phyloP scores from a whole-genome alignment of 2,329 filamentous ascomycete genomes.

The Sarocladium kiliense region DNA sequence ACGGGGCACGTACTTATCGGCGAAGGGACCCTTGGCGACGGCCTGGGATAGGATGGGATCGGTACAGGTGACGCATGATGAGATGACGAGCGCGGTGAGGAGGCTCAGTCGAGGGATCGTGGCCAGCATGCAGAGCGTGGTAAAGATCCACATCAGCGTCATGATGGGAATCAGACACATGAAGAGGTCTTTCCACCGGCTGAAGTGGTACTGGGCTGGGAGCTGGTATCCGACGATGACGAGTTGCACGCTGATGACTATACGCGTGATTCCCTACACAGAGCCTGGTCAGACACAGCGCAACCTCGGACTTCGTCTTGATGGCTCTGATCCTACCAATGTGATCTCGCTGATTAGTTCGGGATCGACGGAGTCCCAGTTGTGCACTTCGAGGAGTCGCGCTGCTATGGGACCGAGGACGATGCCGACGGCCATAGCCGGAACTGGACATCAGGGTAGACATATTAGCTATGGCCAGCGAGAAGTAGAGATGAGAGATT shows the following conservation, averaged over 20 bases:
- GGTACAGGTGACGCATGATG: slow-evolving; percentile 56
- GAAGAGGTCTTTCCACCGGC: slow-evolving; percentile 46
- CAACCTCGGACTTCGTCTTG: neutral
- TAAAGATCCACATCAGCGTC: slow-evolving; percentile 58
- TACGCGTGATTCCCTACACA: slow-evolving; percentile 39
- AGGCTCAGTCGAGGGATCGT: slow-evolving; percentile 50
- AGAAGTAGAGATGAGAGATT: neutral
- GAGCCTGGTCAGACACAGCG: neutral
- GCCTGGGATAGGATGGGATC: slow-evolving; percentile 59
- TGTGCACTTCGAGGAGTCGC: slow-evolving; percentile 42
- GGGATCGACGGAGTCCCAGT: slow-evolving; percentile 30
- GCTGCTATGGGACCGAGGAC: slow-evolving; percentile 48
- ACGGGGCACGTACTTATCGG: slow-evolving; percentile 55
- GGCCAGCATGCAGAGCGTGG: slow-evolving; percentile 49
- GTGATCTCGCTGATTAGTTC: slow-evolving; percentile 31
- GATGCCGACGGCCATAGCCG: slow-evolving; percentile 49
- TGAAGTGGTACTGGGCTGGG: slow-evolving; percentile 47
- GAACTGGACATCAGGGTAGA: too few species aligned
- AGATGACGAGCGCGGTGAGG: slow-evolving; percentile 51
- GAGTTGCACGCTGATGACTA: slow-evolving; percentile 59
- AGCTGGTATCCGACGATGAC: slow-evolving; percentile 59
- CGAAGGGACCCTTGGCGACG: slow-evolving; percentile 50
- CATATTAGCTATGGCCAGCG: slow-evolving; percentile 20
- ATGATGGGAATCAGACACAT: slow-evolving; percentile 54
- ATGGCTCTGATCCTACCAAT: slow-evolving; percentile 23